Evolutionary conservation across 2,329 filamentous ascomycete genomes (phyloP).

Genomic region (Metarhizium sp.): DNA sequence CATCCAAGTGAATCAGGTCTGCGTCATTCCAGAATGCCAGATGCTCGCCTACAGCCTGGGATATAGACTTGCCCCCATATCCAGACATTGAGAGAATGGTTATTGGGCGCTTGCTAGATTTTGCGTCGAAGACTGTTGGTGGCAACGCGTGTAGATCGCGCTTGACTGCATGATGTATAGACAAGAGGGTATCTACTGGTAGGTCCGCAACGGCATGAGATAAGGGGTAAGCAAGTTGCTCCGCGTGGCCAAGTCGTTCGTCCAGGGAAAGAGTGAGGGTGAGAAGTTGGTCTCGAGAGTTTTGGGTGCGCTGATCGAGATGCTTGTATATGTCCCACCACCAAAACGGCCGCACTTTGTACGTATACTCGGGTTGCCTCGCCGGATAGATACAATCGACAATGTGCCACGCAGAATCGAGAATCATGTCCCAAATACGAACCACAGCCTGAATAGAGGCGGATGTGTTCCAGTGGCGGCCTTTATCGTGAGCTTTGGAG

Average conservation of each 20-base stretch:
- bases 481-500: constrained; percentile 2
- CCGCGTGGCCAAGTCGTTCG: constrained; percentile 19
- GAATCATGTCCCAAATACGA: constrained; percentile 23
- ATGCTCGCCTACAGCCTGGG: constrained; percentile 47
- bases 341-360: constrained; percentile 27
- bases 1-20: constrained; percentile 58
- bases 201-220: constrained; percentile 26
- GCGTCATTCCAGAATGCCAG: constrained; percentile 53
- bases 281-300: constrained; percentile 20
- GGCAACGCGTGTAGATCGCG: constrained; percentile 20
- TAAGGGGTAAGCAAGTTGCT: constrained; percentile 21
- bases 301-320: constrained; percentile 18
- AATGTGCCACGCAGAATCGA: constrained; percentile 28
- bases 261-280: constrained; percentile 17
- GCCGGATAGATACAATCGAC: constrained; percentile 24
- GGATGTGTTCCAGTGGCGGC: constrained; percentile 6
- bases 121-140: constrained; percentile 21
- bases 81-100: constrained; percentile 28
- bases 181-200: constrained; percentile 22
- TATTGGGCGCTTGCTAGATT: constrained; percentile 26
- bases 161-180: constrained; percentile 17
- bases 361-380: constrained; percentile 23
- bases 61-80: constrained; percentile 27
- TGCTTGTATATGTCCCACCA: constrained; percentile 30
- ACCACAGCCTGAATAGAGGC: constrained; percentile 12